Evolutionary conservation across 2,329 filamentous ascomycete genomes (phyloP).

Genomic region (Stagonosporopsis tanaceti): DNA sequence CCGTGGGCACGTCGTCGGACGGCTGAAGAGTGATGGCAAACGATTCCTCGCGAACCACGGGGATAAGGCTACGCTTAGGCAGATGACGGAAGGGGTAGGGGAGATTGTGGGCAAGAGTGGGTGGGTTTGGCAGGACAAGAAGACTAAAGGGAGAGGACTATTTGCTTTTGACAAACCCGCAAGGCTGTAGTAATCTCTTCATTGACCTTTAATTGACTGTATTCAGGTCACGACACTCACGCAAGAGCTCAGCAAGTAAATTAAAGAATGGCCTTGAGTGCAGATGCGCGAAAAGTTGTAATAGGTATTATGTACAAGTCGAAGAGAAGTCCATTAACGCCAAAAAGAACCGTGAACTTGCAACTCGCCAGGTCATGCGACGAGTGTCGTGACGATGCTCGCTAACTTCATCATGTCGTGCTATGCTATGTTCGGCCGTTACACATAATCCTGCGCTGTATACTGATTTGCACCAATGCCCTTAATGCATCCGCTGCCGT

Average conservation of each 20-base stretch:
- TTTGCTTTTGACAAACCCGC: constrained; percentile 39
- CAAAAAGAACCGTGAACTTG: neutral
- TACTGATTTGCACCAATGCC: constrained; percentile 17
- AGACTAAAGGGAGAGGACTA: constrained; percentile 38
- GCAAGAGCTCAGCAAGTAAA: neutral
- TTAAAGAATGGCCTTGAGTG: neutral
- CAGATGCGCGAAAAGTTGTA: neutral
- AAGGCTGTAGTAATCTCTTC: neutral
- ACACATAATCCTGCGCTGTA: constrained; percentile 17
- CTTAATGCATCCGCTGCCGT: constrained; percentile 12
- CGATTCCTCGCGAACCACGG: constrained; percentile 67
- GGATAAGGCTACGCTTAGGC: constrained; percentile 58
- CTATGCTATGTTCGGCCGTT: constrained; percentile 19
- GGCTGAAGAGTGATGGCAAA: constrained; percentile 55
- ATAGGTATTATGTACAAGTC: constrained; percentile 11
- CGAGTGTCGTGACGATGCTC: constrained; percentile 9
- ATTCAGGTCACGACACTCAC: neutral
- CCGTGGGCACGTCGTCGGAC: constrained; percentile 61
- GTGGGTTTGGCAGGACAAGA: constrained; percentile 51
- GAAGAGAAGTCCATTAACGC: constrained; percentile 12
- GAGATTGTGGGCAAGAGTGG: constrained; percentile 62
- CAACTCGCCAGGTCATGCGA: constrained; percentile 9
- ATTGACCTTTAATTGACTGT: neutral
- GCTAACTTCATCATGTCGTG: constrained; percentile 21
- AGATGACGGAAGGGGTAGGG: constrained; percentile 52